A percentile compares a stretch with the other conserved stretches of the same genome.
phyloP scores from a whole-genome alignment of 345 rosid species.

The Syzygium aqueum region DNA sequence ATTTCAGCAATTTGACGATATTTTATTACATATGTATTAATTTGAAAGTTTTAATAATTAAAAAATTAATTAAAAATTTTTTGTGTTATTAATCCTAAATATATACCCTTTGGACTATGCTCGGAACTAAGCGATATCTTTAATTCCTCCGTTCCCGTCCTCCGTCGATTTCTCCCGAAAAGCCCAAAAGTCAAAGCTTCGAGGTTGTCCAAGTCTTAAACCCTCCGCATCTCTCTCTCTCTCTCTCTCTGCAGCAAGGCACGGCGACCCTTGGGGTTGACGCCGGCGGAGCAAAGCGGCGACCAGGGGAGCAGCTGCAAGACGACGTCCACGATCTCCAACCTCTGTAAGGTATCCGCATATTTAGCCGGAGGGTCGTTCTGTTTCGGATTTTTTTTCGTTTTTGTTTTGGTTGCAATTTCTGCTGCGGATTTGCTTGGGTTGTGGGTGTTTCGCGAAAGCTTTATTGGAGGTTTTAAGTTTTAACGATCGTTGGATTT shows the following conservation, averaged over 20 bases:
- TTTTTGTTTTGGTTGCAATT: background rate
- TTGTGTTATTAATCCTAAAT: too few species aligned
- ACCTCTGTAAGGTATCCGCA: background rate
- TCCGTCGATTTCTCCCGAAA: background rate
- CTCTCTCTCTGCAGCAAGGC: background rate
- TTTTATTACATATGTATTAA: too few species aligned
- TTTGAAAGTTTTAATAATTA: rapidly evolving
- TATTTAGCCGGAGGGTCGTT: background rate
- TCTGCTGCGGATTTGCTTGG: background rate
- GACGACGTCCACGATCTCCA: background rate
- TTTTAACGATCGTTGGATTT: background rate
- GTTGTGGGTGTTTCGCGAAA: background rate
- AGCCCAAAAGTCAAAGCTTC: background rate
- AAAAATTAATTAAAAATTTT: too few species aligned
- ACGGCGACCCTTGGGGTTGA: background rate
- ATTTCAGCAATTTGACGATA: too few species aligned
- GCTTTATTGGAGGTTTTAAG: background rate
- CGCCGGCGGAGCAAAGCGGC: background rate
- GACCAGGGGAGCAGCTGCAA: background rate
- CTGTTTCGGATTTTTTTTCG: background rate
- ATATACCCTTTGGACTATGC: too few species aligned
- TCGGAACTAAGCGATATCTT: too few species aligned
- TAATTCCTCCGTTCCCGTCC: background rate
- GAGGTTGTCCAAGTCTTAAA: background rate
- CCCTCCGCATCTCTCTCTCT: background rate